A percentile compares a stretch with the other conserved stretches of the same genome.
Evolutionary conservation across 495 filamentous ascomycete genomes (phyloP).

Genomic region (Penicillium psychrofluorescens): DNA sequence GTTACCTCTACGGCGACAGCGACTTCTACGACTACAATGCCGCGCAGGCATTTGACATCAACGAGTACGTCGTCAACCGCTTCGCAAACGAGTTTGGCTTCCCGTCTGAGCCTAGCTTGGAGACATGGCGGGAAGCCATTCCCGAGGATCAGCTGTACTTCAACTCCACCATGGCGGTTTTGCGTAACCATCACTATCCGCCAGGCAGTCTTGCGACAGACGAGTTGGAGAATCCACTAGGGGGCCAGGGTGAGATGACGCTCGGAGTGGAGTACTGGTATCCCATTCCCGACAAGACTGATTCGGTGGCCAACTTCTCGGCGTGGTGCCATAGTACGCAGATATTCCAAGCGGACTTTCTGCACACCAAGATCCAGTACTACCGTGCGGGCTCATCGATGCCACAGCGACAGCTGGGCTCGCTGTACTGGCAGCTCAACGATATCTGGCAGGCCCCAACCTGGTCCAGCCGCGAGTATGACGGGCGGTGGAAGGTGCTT

Average conservation of each 20-base stretch:
- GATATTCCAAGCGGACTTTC: conserved; percentile 62
- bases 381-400: conserved; percentile 56
- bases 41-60: conserved; percentile 46
- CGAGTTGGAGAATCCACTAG: conserved; percentile 28
- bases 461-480: conserved; percentile 59
- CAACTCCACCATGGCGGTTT: conserved; percentile 51
- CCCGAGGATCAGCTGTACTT: conserved; percentile 45
- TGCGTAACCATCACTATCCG: conserved; percentile 62
- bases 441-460: conserved; percentile 65
- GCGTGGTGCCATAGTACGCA: conserved; percentile 64
- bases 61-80: conserved; percentile 50
- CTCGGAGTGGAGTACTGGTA: conserved; percentile 52
- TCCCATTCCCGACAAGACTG: conserved; percentile 50
- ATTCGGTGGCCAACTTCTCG: conserved; percentile 56
- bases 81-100: conserved; percentile 64
- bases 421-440: conserved; percentile 63
- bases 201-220: conserved; percentile 33
- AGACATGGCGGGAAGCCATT: conserved; percentile 53
- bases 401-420: conserved; percentile 54
- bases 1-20: conserved; percentile 58
- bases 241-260: conserved; percentile 60
- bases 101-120: conserved; percentile 58
- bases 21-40: conserved; percentile 64
- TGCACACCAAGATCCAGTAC: conserved; percentile 56
- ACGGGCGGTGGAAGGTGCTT: conserved; percentile 59